Evolutionary conservation across 2,329 filamentous ascomycete genomes (phyloP), one percentile per base, ranked within the genome.

Genomic region (Myriangium duriaei): DNA sequence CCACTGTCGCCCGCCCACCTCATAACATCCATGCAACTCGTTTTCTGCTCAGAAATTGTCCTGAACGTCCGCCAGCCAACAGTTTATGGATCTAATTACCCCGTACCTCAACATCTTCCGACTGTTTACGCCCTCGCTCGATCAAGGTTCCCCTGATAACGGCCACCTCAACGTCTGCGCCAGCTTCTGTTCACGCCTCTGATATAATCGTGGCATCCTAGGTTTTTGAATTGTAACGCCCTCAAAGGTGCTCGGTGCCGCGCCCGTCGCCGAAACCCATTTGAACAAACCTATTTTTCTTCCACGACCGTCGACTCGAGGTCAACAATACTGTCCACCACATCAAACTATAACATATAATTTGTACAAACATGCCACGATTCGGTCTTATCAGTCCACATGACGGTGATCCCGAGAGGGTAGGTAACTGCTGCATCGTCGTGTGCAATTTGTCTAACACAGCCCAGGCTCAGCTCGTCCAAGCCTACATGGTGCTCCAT

Each of bases 401-500:
- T 12, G 36, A 39, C 16, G 29, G 32, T 17, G 36, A 39, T 15
- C 36, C 36, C 12, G 36, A 39, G 14, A 16, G 36, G 29, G 36
- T 39, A 39, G 17, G 36, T 39, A 9, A n/a, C 7, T 19, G 26
- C 14, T 15, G 14, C 13, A 14, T 16, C 12, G 5, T 11, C 13
- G 12, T 15, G 12, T 21, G 2, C 2, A 3, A 10, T 5, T 17
- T 7, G 12, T 15, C 21, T 32, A 33, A 32, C 9, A 3, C 31
- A 43, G n/a, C 16, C 12, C 34, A 45, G 43, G 42, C 41, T 4
- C 39, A 43, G 16, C 43, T 46, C 19, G 41, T 61, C 47, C 54
- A 59, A 42, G 56, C 53, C 40, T 63, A 62, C 47, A 54, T 62
- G 42, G 46, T 56, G 9, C 52, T 64, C 11, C 54, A 56, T 31